phyloP scores from a whole-genome alignment of 176 grass and related monocot species.

The Avena insularis region DNA sequence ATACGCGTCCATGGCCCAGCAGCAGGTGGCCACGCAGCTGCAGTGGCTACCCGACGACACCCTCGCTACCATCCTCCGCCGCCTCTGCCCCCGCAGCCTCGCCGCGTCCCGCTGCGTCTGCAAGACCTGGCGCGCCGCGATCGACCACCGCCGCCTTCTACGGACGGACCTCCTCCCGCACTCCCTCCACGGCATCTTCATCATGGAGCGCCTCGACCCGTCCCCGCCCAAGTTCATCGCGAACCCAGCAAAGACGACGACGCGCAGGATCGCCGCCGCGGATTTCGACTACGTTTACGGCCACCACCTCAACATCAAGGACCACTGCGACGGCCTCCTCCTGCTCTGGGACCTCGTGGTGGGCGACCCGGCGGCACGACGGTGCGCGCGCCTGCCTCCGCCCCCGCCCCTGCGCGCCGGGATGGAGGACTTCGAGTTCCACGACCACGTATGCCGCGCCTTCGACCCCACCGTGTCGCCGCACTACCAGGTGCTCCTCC shows the following conservation, averaged over 20 bases:
- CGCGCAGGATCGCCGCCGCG: background rate
- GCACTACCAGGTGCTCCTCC: background rate
- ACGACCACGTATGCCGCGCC: background rate
- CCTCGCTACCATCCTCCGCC: background rate
- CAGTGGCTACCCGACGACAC: background rate
- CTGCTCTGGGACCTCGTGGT: background rate
- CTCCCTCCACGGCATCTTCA: background rate
- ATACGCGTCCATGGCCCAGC: background rate
- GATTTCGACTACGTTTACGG: background rate
- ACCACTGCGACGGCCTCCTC: background rate
- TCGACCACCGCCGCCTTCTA: background rate
- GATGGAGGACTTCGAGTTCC: background rate
- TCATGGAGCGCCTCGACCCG: background rate
- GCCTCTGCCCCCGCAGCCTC: background rate
- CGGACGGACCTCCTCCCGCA: background rate
- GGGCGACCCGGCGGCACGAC: background rate
- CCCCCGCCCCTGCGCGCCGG: background rate
- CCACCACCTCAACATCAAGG: background rate
- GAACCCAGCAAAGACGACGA: background rate
- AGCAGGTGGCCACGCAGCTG: background rate
- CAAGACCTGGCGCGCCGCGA: background rate
- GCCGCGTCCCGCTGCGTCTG: background rate
- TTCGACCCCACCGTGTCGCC: background rate
- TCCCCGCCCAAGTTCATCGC: background rate
- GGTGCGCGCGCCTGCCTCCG: background rate